A percentile compares a stretch with the other conserved stretches of the same genome.
Evolutionary conservation across 2,329 filamentous ascomycete genomes (phyloP).

Genomic region (Ophiostoma piceae): DNA sequence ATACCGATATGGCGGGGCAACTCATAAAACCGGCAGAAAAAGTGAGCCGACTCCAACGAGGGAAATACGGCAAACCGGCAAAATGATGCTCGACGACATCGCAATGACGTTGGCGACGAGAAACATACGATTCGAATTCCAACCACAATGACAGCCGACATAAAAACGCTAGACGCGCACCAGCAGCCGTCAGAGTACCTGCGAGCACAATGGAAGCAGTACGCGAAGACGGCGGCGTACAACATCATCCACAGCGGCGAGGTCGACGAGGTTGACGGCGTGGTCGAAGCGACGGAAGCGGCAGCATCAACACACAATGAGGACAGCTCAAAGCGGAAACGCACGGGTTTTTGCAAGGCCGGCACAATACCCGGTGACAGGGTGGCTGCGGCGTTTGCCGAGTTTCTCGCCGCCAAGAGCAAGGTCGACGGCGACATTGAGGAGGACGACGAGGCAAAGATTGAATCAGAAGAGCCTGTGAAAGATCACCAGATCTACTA

Average conservation of each 20-base stretch:
- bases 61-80: background rate
- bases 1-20: conserved; percentile 21
- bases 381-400: conserved; percentile 42
- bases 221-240: conserved; percentile 54
- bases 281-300: conserved; percentile 32
- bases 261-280: conserved; percentile 57
- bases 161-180: conserved; percentile 63
- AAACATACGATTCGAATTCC: background rate
- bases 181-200: conserved; percentile 69
- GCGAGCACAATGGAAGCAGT: conserved; percentile 68
- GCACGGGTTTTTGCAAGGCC: conserved; percentile 41
- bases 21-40: conserved; percentile 13
- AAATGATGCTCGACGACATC: background rate
- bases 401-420: conserved; percentile 34
- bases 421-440: conserved; percentile 20
- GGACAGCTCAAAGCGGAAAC: background rate
- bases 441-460: background rate
- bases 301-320: too few relatives aligned
- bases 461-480: background rate
- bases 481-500: conserved; percentile 50
- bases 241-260: conserved; percentile 49
- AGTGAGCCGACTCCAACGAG: background rate
- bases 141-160: conserved; percentile 39
- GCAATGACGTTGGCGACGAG: background rate
- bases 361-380: conserved; percentile 41